Conservation (phyloP, 2,329 filamentous ascomycete species). For the Monosporascus sp. region DNA sequence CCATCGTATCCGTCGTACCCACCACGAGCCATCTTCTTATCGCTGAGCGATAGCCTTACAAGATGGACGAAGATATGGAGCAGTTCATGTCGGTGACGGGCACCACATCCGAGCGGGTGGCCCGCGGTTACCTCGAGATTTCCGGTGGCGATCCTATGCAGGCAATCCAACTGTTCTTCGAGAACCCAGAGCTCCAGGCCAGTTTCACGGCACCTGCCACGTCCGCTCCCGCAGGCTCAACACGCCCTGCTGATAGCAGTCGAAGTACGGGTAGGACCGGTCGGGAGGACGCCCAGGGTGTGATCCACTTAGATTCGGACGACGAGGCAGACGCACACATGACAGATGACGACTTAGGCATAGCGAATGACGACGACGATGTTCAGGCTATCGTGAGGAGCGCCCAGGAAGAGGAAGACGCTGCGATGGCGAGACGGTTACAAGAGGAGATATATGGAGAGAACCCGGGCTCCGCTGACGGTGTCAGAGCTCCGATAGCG, state of each 20-base stretch:
- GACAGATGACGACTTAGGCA: slow-evolving; percentile 26
- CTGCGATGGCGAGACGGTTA: slow-evolving; percentile 82
- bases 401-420: slow-evolving; percentile 77
- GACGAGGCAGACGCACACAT: slow-evolving; percentile 55
- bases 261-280: slow-evolving; percentile 22
- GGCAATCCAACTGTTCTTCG: slow-evolving; percentile 85
- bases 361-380: slow-evolving; percentile 35
- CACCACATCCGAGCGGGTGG: slow-evolving; percentile 61
- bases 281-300: slow-evolving; percentile 51
- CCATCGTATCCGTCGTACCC: not conserved
- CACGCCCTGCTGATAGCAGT: slow-evolving; percentile 24
- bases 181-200: slow-evolving; percentile 69
- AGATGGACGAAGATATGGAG: slow-evolving; percentile 69
- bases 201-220: slow-evolving; percentile 36
- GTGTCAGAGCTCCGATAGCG: slow-evolving; percentile 82
- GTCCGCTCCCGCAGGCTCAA: slow-evolving; percentile 28
- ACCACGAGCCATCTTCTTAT: not conserved
- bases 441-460: slow-evolving; percentile 81
- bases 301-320: slow-evolving; percentile 74
- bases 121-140: slow-evolving; percentile 77
- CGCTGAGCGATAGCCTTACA: slow-evolving; percentile 6
- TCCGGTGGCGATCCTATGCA: slow-evolving; percentile 80
- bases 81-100: slow-evolving; percentile 81
- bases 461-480: slow-evolving; percentile 36
- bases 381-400: slow-evolving; percentile 38